Evolutionary conservation across 1,284 basidiomycete genomes (phyloP).

Genomic region (Puccinia horiana): DNA sequence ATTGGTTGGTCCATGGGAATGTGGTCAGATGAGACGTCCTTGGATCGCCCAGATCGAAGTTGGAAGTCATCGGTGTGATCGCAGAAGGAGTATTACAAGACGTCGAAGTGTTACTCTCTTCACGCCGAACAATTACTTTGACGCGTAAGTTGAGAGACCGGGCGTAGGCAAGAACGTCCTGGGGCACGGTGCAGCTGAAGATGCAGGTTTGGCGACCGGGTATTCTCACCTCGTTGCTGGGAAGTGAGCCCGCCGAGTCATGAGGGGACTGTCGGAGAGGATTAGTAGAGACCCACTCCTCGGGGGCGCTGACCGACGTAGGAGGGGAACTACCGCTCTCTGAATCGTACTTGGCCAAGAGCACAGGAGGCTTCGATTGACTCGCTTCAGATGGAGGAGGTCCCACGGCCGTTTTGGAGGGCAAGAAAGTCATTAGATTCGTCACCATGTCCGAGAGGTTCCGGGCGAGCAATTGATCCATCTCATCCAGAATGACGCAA

Average conservation of each 20-base stretch:
- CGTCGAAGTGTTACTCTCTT: slow-evolving; percentile 18
- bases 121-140: slow-evolving; percentile 34
- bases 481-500: slow-evolving; percentile 72
- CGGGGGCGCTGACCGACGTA: background rate
- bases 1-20: slow-evolving; percentile 24
- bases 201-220: slow-evolving; percentile 79
- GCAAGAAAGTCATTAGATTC: slow-evolving; percentile 84
- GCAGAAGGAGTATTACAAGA: background rate
- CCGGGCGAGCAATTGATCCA: slow-evolving; percentile 93
- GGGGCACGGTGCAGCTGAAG: slow-evolving; percentile 91
- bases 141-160: slow-evolving; percentile 29
- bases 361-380: slow-evolving; percentile 54
- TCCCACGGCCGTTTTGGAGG: slow-evolving; percentile 64
- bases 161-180: slow-evolving; percentile 81
- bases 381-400: background rate
- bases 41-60: background rate
- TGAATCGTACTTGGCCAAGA: slow-evolving; percentile 64
- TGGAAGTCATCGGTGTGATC: background rate
- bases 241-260: background rate
- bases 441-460: slow-evolving; percentile 94
- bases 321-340: slow-evolving; percentile 51
- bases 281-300: background rate
- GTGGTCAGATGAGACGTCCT: background rate
- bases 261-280: background rate
- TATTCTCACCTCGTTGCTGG: slow-evolving; percentile 28